Conservation (phyloP, 306 rosid species). For the Astragalus membranaceus region DNA sequence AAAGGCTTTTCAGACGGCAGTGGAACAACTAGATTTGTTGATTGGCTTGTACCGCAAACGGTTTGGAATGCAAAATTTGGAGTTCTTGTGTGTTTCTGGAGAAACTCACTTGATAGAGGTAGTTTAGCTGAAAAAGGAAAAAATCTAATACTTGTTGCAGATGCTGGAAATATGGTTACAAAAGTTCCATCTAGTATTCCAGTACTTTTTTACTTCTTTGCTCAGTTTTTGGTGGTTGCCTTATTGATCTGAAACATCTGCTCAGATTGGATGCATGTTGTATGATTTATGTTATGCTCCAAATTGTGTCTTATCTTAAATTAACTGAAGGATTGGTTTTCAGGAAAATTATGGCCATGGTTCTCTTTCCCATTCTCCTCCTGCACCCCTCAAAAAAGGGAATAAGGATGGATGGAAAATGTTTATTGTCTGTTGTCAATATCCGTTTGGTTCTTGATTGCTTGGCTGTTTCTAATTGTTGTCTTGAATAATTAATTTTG, state of each 20-base stretch:
- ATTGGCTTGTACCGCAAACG: slow-evolving; percentile 61
- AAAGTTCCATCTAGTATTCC: not conserved
- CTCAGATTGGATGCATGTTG: slow-evolving; percentile 5
- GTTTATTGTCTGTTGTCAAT: not conserved
- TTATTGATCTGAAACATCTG: not conserved
- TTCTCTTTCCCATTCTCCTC: slow-evolving; percentile 3
- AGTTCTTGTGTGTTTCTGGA: slow-evolving; percentile 75
- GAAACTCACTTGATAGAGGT: slow-evolving; percentile 90
- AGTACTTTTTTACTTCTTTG: not conserved
- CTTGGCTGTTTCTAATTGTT: not conserved
- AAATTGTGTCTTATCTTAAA: not conserved
- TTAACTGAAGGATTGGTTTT: slow-evolving; percentile 7
- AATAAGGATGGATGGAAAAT: not conserved
- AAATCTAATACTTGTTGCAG: not conserved
- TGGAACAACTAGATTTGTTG: slow-evolving; percentile 60
- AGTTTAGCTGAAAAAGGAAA: slow-evolving; percentile 15
- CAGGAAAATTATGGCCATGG: not conserved
- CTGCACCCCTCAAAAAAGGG: not conserved
- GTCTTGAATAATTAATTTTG: not conserved
- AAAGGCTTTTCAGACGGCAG: slow-evolving; percentile 52
- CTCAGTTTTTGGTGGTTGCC: not conserved
- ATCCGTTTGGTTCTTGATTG: not conserved
- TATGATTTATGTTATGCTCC: slow-evolving; percentile 1
- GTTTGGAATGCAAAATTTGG: slow-evolving; percentile 63
- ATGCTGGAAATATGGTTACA: slow-evolving; percentile 6